Evolutionary conservation across 2,329 filamentous ascomycete genomes (phyloP).

Genomic region (Ascosphaera aggregata): DNA sequence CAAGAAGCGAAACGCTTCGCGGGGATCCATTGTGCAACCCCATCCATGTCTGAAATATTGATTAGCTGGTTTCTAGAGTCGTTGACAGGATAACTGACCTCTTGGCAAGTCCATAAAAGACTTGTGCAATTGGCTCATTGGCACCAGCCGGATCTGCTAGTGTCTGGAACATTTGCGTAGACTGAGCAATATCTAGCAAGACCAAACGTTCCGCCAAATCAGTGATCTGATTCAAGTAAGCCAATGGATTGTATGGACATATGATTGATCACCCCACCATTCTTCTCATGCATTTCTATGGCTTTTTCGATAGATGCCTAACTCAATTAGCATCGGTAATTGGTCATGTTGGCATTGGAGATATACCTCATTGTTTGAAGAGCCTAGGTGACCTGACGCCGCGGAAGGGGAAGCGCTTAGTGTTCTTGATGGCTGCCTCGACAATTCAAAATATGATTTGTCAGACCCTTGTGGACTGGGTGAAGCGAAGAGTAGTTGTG

Average conservation of each 20-base stretch:
- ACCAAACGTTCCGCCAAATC: not conserved
- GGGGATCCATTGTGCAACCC: slow-evolving; percentile 55
- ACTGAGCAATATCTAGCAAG: slow-evolving; percentile 39
- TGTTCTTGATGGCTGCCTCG: not conserved
- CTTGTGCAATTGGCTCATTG: slow-evolving; percentile 87
- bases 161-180: slow-evolving; percentile 64
- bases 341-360: not conserved
- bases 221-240: not conserved
- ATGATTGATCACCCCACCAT: slow-evolving; percentile 21
- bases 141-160: slow-evolving; percentile 64
- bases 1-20: slow-evolving; percentile 58
- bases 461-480: not conserved
- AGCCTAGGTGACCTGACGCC: not conserved
- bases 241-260: slow-evolving; percentile 1
- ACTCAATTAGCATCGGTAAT: not conserved
- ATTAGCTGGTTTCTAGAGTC: slow-evolving; percentile 4
- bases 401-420: not conserved
- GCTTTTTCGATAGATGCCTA: slow-evolving; percentile 63
- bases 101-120: slow-evolving; percentile 79
- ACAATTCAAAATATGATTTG: not conserved
- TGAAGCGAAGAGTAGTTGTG: not conserved
- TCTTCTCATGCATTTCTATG: slow-evolving; percentile 77
- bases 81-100: slow-evolving; percentile 27
- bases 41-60: slow-evolving; percentile 51
- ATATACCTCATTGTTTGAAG: not conserved